These are phyloP conservation scores for Sugiyamaella novakii DNA, from an alignment of 1,139 yeast genomes.

Conservation along the genomic window DNA sequence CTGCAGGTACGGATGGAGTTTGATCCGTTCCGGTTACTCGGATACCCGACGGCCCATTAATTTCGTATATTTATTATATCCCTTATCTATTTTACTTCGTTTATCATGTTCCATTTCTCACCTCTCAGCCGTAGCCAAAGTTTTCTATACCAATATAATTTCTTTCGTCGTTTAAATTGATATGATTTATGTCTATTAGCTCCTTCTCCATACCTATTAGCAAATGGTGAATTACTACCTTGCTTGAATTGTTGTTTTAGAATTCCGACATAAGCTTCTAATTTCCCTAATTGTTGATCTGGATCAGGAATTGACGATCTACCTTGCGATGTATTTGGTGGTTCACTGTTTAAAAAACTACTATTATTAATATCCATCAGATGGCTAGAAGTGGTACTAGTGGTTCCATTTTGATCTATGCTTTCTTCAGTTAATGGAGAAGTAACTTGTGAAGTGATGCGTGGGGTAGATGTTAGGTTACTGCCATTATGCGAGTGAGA, in stretches of 20 bases:
- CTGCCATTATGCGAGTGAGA: not conserved
- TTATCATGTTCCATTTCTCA: conserved; percentile 4
- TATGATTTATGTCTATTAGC: not conserved
- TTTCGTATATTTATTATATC: no score
- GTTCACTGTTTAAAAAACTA: conserved; percentile 1
- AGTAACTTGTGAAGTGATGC: no score
- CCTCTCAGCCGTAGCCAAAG: conserved; percentile 13
- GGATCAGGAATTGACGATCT: conserved; percentile 5
- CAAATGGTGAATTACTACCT: conserved; percentile 6
- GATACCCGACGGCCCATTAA: no score
- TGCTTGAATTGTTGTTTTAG: conserved; percentile 12
- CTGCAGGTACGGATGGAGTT: no score
- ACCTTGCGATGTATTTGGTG: conserved; percentile 1
- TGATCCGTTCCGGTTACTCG: no score
- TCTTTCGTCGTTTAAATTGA: not conserved
- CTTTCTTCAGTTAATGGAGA: not conserved
- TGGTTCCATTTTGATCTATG: not conserved
- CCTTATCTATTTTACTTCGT: conserved; percentile 6
- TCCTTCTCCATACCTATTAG: conserved; percentile 3
- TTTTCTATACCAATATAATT: conserved; percentile 15
- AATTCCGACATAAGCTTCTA: conserved; percentile 14
- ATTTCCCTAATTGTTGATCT: conserved; percentile 10
- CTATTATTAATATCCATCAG: not conserved
- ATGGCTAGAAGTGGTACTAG: not conserved
- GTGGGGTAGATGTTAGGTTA: not conserved